Conservation (phyloP, 225 moss, liverwort and hornwort species). For the Takakia lepidozioides region DNA sequence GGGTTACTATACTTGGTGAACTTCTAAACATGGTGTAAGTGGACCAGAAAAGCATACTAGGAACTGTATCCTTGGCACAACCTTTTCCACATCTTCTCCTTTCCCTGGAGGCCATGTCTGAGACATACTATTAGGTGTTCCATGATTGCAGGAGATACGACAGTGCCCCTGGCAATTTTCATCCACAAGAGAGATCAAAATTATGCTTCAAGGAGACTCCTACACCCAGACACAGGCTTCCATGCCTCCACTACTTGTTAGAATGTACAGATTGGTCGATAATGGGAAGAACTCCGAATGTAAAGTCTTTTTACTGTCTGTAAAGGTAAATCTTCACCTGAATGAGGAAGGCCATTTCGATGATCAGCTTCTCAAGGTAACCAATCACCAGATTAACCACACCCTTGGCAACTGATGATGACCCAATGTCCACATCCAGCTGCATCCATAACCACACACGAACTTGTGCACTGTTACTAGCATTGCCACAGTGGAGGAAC, state of each 20-base stretch:
- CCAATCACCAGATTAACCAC: slow-evolving; percentile 83
- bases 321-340: slow-evolving; percentile 34
- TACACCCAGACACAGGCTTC: slow-evolving; percentile 6
- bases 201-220: background rate
- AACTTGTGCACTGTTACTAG: background rate
- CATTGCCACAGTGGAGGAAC: background rate
- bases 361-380: slow-evolving; percentile 73
- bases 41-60: too few species aligned
- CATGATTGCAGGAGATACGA: background rate
- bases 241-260: too few species aligned
- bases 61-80: too few species aligned
- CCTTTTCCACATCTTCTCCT: too few species aligned
- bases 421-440: slow-evolving; percentile 95
- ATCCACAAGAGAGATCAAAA: background rate
- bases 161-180: background rate
- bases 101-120: too few species aligned
- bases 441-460: slow-evolving; percentile 15
- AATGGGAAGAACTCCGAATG: background rate
- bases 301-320: background rate
- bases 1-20: background rate
- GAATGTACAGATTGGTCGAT: slow-evolving; percentile 3
- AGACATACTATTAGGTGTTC: too few species aligned
- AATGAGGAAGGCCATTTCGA: slow-evolving; percentile 94
- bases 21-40: too few species aligned
- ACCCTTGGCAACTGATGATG: slow-evolving; percentile 91